phyloP scores from a whole-genome alignment of 305 asterid species.

The Caryopteris hybrid region DNA sequence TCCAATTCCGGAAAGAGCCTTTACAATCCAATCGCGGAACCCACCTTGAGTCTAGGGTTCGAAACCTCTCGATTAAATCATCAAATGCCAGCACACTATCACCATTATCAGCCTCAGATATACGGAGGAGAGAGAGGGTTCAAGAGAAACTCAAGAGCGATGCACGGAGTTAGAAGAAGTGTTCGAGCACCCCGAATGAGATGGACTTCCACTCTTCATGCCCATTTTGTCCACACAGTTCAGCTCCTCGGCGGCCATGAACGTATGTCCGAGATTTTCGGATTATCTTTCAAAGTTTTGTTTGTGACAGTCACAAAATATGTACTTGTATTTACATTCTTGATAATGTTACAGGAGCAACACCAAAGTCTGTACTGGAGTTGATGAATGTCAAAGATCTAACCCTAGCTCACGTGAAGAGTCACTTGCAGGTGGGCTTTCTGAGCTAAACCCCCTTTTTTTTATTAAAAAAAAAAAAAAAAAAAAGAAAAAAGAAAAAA shows the following conservation, averaged over 20 bases:
- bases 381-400: constrained; percentile 90
- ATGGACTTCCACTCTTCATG: constrained; percentile 81
- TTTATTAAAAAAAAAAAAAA: no score
- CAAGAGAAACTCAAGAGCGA: constrained; percentile 47
- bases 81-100: constrained; percentile 20
- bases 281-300: neutral
- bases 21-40: constrained; percentile 19
- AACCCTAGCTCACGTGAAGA: constrained; percentile 89
- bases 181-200: constrained; percentile 82
- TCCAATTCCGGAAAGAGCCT: constrained; percentile 12
- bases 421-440: constrained; percentile 73
- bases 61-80: constrained; percentile 19
- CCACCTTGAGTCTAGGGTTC: constrained; percentile 50
- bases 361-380: constrained; percentile 84
- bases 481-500: no score
- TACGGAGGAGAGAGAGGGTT: no score
- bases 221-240: constrained; percentile 85
- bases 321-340: no score
- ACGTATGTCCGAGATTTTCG: constrained; percentile 35
- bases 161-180: constrained; percentile 33
- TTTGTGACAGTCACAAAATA: no score
- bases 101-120: constrained; percentile 47
- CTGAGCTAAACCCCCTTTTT: neutral
- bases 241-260: constrained; percentile 86
- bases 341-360: constrained; percentile 60